Evolutionary conservation across 1,139 yeast genomes (phyloP).

Genomic region (Blastobotrys raffinosifermentans): DNA sequence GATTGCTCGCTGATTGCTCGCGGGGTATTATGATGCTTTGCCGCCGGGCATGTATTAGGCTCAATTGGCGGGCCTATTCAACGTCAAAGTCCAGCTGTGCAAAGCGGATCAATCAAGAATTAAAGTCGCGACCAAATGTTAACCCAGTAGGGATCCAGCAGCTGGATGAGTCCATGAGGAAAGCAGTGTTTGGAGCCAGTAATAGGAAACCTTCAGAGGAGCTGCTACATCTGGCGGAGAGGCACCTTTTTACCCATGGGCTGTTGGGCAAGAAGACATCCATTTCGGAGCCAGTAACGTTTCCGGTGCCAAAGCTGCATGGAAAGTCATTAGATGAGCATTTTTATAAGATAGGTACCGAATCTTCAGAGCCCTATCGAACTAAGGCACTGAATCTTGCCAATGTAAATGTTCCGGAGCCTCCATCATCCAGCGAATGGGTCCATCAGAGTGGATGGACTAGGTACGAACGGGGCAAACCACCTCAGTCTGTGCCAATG

Average conservation of each 20-base stretch:
- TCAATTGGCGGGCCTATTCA: too few species aligned
- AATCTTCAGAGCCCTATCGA: conserved; percentile 55
- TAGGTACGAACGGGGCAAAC: conserved; percentile 49
- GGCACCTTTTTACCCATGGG: conserved; percentile 56
- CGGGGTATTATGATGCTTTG: too few species aligned
- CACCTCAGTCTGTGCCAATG: conserved; percentile 54
- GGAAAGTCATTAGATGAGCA: conserved; percentile 80
- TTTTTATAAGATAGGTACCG: conserved; percentile 63
- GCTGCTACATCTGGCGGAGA: conserved; percentile 52
- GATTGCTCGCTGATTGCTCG: too few species aligned
- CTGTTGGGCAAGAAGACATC: conserved; percentile 76
- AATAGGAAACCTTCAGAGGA: conserved; percentile 22
- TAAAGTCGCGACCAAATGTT: too few species aligned
- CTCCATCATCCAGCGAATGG: conserved; percentile 37
- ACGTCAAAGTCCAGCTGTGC: too few species aligned
- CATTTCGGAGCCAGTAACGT: conserved; percentile 53
- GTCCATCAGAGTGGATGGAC: conserved; percentile 66
- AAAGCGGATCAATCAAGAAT: too few species aligned
- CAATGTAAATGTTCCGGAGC: conserved; percentile 37
- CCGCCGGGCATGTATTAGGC: too few species aligned
- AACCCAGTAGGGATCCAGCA: conserved; percentile 52
- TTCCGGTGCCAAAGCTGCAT: conserved; percentile 60
- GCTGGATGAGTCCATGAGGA: conserved; percentile 23
- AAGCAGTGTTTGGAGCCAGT: conserved; percentile 24
- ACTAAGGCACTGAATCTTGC: conserved; percentile 42